phyloP scores from a whole-genome alignment of 495 filamentous ascomycete genomes.

The Venustampulla echinocandica region DNA sequence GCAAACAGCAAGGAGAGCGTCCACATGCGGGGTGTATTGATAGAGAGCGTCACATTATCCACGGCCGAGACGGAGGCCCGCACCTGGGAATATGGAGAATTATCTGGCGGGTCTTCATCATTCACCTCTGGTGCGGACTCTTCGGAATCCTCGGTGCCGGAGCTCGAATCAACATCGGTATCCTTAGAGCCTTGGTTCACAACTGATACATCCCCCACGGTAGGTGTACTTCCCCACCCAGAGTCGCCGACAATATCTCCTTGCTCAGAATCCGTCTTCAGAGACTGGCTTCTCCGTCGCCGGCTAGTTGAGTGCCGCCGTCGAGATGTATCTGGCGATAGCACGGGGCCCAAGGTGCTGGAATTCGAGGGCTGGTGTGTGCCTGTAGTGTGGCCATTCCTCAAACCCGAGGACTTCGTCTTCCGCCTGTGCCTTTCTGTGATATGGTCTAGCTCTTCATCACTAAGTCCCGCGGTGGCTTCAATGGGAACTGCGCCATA shows the following conservation, averaged over 20 bases:
- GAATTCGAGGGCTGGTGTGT: neutral
- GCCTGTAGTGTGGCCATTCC: constrained; percentile 14
- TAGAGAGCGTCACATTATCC: constrained; percentile 64
- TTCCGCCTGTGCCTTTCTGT: constrained; percentile 9
- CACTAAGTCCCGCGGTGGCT: constrained; percentile 19
- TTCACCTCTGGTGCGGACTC: constrained; percentile 9
- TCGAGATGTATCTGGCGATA: neutral
- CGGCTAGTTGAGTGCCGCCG: constrained; percentile 5
- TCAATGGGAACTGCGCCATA: constrained; percentile 46
- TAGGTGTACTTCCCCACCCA: constrained; percentile 15
- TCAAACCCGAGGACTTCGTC: constrained; percentile 10
- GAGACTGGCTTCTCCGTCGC: neutral
- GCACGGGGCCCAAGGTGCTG: neutral
- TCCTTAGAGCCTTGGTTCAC: constrained; percentile 2
- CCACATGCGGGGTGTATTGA: constrained; percentile 89
- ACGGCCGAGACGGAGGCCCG: constrained; percentile 66
- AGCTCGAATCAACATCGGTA: constrained; percentile 1
- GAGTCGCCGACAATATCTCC: constrained; percentile 11
- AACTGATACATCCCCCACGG: constrained; percentile 13
- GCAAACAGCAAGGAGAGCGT: constrained; percentile 66
- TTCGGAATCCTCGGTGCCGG: neutral
- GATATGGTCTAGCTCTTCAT: constrained; percentile 21
- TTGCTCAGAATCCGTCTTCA: neutral
- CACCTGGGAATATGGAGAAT: constrained; percentile 64
- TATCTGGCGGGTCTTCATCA: constrained; percentile 47